A percentile compares a stretch with the other conserved stretches of the same genome.
Evolutionary conservation across 495 filamentous ascomycete species (phyloP).

Genomic region (Penicillium cataractarum): DNA sequence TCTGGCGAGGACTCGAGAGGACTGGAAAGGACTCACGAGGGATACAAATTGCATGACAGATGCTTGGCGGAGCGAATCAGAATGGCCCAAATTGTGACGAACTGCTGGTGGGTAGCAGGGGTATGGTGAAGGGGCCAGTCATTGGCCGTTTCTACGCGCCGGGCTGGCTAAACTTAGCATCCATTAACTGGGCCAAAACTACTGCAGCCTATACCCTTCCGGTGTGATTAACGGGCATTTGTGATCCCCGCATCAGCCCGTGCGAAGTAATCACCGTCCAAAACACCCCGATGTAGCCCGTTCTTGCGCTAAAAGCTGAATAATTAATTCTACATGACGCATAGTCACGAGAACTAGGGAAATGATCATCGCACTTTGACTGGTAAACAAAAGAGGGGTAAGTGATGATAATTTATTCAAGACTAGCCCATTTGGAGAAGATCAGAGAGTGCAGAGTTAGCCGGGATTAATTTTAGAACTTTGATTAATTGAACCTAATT

Average conservation of each 20-base stretch:
- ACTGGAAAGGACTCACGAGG: background rate
- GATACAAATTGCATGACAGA: conserved; percentile 7
- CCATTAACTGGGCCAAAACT: background rate
- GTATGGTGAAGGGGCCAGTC: conserved; percentile 18
- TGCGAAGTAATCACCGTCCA: conserved; percentile 1
- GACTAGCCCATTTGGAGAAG: background rate
- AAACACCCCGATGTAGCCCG: conserved; percentile 9
- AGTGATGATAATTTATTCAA: background rate
- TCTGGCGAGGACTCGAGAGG: background rate
- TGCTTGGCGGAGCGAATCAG: conserved; percentile 13
- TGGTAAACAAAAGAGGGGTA: conserved; percentile 1
- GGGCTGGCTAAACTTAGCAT: conserved; percentile 39
- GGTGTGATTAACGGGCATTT: conserved; percentile 8
- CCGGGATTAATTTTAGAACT: conserved; percentile 24
- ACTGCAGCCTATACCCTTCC: background rate
- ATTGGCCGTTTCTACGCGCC: conserved; percentile 36
- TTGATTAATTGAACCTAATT: conserved; percentile 14
- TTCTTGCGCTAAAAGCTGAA: conserved; percentile 15
- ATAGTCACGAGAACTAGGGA: background rate
- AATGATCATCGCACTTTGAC: background rate
- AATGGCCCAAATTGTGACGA: conserved; percentile 23
- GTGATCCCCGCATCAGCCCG: conserved; percentile 9
- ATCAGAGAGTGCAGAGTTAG: conserved; percentile 7
- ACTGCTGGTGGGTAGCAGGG: conserved; percentile 15
- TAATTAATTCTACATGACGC: conserved; percentile 22